Evolutionary conservation across 2,329 filamentous ascomycete genomes (phyloP), one percentile per base, ranked within the genome.

Genomic region (Fusarium nelsonii): DNA sequence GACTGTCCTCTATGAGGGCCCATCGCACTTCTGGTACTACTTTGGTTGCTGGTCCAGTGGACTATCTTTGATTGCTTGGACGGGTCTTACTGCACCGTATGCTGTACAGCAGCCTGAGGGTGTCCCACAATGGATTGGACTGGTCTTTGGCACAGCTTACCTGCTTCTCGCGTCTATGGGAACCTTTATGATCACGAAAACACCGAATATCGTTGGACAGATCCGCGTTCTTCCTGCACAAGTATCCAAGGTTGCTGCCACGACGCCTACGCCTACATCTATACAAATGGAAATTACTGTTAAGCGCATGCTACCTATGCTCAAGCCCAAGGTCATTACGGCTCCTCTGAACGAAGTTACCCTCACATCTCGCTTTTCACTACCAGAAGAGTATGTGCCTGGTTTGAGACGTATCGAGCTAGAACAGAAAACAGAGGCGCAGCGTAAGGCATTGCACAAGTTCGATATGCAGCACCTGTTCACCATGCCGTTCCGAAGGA

Each of bases 11-110:
- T 93, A 91, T 81, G 83, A 90, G 72, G 85, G 86, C 2, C 88
- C 88, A 15, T 88, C 88, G 2, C 89, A 92, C 73, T 85, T 85
- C 58, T 83, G 84, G 78, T 91, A 89, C 77, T 84, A 90, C 65
- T 75, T 87, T 69, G 85, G 87, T 45, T 87, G 87, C 74, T 89
- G 90, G 77, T 77, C 80, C 15, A 84, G 87, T 28, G 85, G 85
- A 3, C 63, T 82, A 23, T 85, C 73, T 9, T 76, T 81, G 32
- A 62, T 81, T 18, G 59, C 70, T 1, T 81, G 79, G 79, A 78
- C 79, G 6, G 69, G 62, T 11, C 60, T 80, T 50, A 81, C 79
- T 16, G 78, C 76, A 10, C 77, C 76, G 10, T 60, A 71, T 28
- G 74, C 75, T 9, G 68, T 80, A 14, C 53, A 74, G 8, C 78